Conservation (phyloP, 176 grass and related monocot species). For the Poa annua region DNA sequence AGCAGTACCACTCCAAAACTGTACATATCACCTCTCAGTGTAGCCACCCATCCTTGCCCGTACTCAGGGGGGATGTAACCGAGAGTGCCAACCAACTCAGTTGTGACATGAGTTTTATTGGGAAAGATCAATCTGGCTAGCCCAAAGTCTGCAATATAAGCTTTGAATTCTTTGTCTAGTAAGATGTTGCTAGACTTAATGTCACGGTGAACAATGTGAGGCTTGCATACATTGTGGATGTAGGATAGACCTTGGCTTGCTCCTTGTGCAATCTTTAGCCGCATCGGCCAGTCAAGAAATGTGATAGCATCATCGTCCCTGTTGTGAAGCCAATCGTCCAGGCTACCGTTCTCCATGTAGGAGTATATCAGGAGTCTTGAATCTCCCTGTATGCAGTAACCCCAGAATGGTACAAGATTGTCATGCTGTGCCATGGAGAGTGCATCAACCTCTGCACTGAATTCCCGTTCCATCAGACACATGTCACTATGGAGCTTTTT, state of each 20-base stretch:
- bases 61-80: constrained; percentile 89
- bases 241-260: constrained; percentile 57
- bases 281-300: constrained; percentile 62
- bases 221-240: constrained; percentile 69
- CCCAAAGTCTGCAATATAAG: constrained; percentile 74
- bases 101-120: constrained; percentile 73
- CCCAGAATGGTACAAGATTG: constrained; percentile 70
- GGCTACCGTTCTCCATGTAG: constrained; percentile 85
- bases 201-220: constrained; percentile 77
- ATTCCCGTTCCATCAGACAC: constrained; percentile 67
- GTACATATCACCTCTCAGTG: constrained; percentile 75
- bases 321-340: constrained; percentile 91
- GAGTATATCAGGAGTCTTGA: constrained; percentile 70
- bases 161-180: constrained; percentile 61
- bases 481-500: constrained; percentile 63
- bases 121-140: constrained; percentile 67
- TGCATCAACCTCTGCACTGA: constrained; percentile 62
- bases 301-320: constrained; percentile 31
- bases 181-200: constrained; percentile 90
- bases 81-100: constrained; percentile 74
- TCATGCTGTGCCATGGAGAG: constrained; percentile 63
- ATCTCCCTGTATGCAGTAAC: constrained; percentile 63
- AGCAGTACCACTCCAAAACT: constrained; percentile 85
- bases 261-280: constrained; percentile 73
- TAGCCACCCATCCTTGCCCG: constrained; percentile 67